These are phyloP conservation scores for Trichosporon sp. DNA, from an alignment of 1,284 basidiomycete species.

Conservation along the genomic window DNA sequence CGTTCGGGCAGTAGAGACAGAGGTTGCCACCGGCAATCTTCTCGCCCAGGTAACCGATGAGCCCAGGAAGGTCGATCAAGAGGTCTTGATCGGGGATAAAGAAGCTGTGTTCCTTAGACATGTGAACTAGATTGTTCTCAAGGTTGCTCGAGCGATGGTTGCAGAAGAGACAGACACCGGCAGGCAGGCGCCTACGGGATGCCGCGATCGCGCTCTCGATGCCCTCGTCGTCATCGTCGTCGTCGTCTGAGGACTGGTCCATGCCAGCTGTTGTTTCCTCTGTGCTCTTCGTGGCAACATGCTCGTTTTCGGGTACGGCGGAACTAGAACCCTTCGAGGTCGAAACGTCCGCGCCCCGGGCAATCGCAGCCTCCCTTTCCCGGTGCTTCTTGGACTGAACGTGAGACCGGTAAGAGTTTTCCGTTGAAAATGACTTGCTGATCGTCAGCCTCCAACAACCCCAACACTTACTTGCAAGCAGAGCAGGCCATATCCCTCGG, in stretches of 20 bases:
- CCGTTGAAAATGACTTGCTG: constrained; percentile 86
- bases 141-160: constrained; percentile 62
- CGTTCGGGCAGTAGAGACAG: constrained; percentile 84
- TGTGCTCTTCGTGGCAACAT: not conserved
- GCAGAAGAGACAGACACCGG: constrained; percentile 86
- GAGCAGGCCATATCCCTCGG: constrained; percentile 70
- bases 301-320: not conserved
- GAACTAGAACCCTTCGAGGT: not conserved
- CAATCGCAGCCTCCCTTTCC: constrained; percentile 65
- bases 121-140: constrained; percentile 77
- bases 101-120: constrained; percentile 86
- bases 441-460: constrained; percentile 14
- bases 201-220: constrained; percentile 78
- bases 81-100: constrained; percentile 95
- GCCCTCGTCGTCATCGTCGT: constrained; percentile 57
- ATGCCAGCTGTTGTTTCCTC: constrained; percentile 54
- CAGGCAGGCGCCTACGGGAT: constrained; percentile 64
- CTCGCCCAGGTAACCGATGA: constrained; percentile 86
- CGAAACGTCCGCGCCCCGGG: constrained; percentile 9
- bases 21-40: constrained; percentile 91
- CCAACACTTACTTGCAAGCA: constrained; percentile 70
- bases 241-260: constrained; percentile 44
- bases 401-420: constrained; percentile 87
- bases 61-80: constrained; percentile 78
- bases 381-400: constrained; percentile 87